Base-by-base conservation (phyloP, 163 green algal species). In the Prototheca cutis region DNA sequence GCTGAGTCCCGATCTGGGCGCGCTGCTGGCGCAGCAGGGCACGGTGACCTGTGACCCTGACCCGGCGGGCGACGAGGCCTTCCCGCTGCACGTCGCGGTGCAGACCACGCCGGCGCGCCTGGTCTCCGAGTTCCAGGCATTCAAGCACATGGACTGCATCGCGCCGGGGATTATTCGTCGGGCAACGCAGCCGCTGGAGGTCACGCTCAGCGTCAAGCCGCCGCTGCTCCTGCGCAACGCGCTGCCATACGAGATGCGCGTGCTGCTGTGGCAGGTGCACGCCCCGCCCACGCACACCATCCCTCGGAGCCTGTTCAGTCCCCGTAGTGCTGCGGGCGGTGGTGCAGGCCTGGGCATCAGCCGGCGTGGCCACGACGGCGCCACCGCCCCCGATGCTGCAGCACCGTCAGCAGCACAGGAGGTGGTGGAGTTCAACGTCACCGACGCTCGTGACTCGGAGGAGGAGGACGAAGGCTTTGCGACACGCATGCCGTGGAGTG, bases 201-300 rank as follows among this genome's bases (percentile, higher is more conserved):
- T 80, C 18, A 71, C 66, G 1, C 78, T 94, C 31, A 80, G 70
- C 3, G 69, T 94, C 31, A 72, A 76, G 55, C 85, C 86, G 30
- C 89, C 84, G 0, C 53, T 88, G 48, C 55, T 80, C 34, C 58
- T 94, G 40, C 78, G 74, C 39, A 94, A 94, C 65, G 77, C 79
- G 13, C 70, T 94, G 63, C 86, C 86, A 1, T 92, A 90, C 57
- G 60, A 66, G 29, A 85, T 91, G 74, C 56, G 83, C 23, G 68
- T 80, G 25, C 64, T 80, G 27, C 53, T 84, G 6, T 84, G 77
- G 74, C 77, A 84, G 77, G 67, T 79, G 47, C 10, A 51, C 42
- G 23, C 42, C 42, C 42, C 10, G 36, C 36, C 36, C 13, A 15
- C 13, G 36, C 13, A 10, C 36, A 45, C 36, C 36, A 45, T 10